A percentile compares a stretch with the other conserved stretches of the same genome.
phyloP scores from a whole-genome alignment of 768 basidiomycete species.

The Scleroderma citrinum region DNA sequence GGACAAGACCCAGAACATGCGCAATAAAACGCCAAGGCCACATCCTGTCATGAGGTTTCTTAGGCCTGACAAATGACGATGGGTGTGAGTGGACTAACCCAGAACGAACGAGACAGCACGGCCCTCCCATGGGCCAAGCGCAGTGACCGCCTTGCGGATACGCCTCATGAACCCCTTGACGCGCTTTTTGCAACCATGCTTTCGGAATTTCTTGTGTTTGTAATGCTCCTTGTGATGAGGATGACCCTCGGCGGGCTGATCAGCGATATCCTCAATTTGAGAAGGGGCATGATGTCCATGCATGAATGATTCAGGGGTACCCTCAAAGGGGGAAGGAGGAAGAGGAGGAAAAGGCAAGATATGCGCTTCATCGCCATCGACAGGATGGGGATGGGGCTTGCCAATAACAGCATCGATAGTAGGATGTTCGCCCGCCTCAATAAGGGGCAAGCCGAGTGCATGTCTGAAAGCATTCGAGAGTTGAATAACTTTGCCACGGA shows the following conservation, averaged over 20 bases:
- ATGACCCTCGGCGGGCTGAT: constrained; percentile 1
- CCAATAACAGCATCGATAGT: background rate
- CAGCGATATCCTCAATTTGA: constrained; percentile 2
- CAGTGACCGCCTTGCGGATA: constrained; percentile 58
- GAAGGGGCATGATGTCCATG: constrained; percentile 4
- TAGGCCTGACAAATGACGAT: background rate
- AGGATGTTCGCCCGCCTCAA: constrained; percentile 23
- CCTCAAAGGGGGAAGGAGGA: constrained; percentile 23
- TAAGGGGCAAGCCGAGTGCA: constrained; percentile 48
- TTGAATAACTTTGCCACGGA: constrained; percentile 45
- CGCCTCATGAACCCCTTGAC: constrained; percentile 45
- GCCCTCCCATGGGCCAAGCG: constrained; percentile 79
- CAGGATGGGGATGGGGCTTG: constrained; percentile 1
- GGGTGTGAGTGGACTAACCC: constrained; percentile 38
- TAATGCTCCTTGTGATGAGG: constrained; percentile 10
- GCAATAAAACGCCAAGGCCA: constrained; percentile 73
- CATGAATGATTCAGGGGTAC: constrained; percentile 9
- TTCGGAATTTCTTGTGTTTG: constrained; percentile 23
- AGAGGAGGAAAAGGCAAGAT: constrained; percentile 23
- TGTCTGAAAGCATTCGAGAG: constrained; percentile 51
- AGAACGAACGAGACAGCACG: constrained; percentile 78
- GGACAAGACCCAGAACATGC: constrained; percentile 73
- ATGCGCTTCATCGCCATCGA: constrained; percentile 16
- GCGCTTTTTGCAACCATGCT: constrained; percentile 7
- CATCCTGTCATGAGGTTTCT: constrained; percentile 47